Percentiles rank a stretch among this genome's conserved stretches.
These are phyloP conservation scores for Pseudogymnoascus sp. DNA, from an alignment of 2,329 filamentous ascomycete species.

Conservation along the genomic window DNA sequence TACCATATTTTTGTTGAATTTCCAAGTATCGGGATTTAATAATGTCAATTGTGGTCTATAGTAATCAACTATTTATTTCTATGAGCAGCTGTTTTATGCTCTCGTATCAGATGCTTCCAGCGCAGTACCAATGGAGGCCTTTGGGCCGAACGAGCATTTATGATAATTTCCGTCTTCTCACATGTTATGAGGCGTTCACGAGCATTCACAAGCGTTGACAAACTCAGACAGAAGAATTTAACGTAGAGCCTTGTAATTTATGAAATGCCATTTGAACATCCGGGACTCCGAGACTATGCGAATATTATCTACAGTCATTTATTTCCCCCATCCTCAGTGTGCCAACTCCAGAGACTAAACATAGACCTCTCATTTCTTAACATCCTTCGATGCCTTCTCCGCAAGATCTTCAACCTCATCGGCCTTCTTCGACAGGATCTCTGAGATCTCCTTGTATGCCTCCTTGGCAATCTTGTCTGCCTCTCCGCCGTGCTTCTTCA, in stretches of 20 bases:
- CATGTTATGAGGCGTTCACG: background rate
- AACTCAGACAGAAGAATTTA: background rate
- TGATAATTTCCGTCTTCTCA: background rate
- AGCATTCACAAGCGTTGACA: too few relatives aligned
- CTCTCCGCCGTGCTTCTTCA: slow-evolving; percentile 59
- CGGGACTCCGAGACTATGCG: slow-evolving; percentile 7
- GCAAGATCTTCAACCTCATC: slow-evolving; percentile 50
- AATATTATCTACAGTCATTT: slow-evolving; percentile 4
- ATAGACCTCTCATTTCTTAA: slow-evolving; percentile 20
- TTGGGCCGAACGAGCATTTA: background rate
- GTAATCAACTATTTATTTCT: background rate
- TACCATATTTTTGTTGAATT: background rate
- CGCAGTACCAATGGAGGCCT: background rate
- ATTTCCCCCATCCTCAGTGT: slow-evolving; percentile 31
- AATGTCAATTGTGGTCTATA: background rate
- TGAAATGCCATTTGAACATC: background rate
- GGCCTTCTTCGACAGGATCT: slow-evolving; percentile 54
- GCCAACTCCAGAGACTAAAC: background rate
- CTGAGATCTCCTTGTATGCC: slow-evolving; percentile 57
- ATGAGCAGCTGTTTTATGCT: background rate
- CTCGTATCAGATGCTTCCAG: background rate
- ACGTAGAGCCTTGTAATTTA: background rate
- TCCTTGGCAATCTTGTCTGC: slow-evolving; percentile 62
- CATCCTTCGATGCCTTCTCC: slow-evolving; percentile 44
- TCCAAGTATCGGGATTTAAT: background rate